Conservation (phyloP, 768 basidiomycete genomes). For the Pisolithus microcarpus region DNA sequence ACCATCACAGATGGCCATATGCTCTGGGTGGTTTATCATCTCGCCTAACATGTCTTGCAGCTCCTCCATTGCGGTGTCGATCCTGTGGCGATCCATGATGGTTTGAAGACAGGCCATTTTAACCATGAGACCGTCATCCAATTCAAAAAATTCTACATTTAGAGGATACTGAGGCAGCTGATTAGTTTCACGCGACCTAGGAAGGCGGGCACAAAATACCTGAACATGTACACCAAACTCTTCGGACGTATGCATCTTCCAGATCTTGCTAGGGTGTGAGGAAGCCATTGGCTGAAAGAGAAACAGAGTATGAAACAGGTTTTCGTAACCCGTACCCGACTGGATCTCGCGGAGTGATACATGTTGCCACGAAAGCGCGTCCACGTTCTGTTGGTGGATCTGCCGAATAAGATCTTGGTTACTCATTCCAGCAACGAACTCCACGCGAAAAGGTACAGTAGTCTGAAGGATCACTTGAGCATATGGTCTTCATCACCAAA, state of each 20-base stretch:
- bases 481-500: background rate
- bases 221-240: constrained; percentile 17
- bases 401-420: constrained; percentile 31
- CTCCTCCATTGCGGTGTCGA: constrained; percentile 11
- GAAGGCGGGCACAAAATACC: constrained; percentile 20
- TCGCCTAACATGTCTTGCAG: constrained; percentile 16
- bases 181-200: background rate
- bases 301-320: constrained; percentile 38
- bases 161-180: constrained; percentile 32
- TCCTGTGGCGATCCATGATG: constrained; percentile 19
- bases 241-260: constrained; percentile 15
- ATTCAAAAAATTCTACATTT: constrained; percentile 36
- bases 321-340: constrained; percentile 21
- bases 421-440: constrained; percentile 14
- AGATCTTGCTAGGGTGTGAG: constrained; percentile 5
- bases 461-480: constrained; percentile 24
- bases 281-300: constrained; percentile 32
- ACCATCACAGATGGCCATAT: constrained; percentile 2
- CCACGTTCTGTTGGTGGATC: constrained; percentile 34
- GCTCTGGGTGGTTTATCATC: constrained; percentile 16
- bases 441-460: constrained; percentile 39
- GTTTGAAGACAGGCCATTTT: constrained; percentile 30
- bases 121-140: constrained; percentile 24
- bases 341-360: constrained; percentile 39
- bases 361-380: constrained; percentile 38